Evolutionary conservation across 495 filamentous ascomycete genomes (phyloP).

Genomic region (Xylaria bambusicola): DNA sequence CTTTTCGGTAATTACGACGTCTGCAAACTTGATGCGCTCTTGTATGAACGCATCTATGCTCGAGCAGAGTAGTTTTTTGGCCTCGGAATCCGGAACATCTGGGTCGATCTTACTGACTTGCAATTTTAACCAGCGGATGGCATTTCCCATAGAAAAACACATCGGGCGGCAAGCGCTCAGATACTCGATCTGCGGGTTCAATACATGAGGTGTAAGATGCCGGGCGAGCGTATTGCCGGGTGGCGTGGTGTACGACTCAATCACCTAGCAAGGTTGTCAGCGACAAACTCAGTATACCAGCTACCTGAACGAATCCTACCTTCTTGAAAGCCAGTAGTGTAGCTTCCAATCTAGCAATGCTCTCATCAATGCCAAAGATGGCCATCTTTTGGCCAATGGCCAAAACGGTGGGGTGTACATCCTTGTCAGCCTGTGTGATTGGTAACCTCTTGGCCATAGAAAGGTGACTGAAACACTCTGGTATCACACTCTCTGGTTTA

Average conservation of each 20-base stretch:
- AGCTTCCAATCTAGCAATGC: constrained; percentile 82
- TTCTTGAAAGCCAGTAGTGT: constrained; percentile 87
- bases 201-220: constrained; percentile 85
- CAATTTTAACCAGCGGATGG: constrained; percentile 90
- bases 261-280: constrained; percentile 59
- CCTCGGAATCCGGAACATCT: constrained; percentile 70
- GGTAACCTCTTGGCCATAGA: constrained; percentile 75
- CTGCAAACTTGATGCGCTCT: constrained; percentile 84
- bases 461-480: constrained; percentile 80
- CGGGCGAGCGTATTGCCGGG: constrained; percentile 77
- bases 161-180: constrained; percentile 89
- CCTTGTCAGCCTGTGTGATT: constrained; percentile 75
- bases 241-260: constrained; percentile 88
- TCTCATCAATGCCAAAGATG: constrained; percentile 85
- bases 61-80: constrained; percentile 73
- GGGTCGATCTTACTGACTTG: constrained; percentile 85
- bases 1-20: constrained; percentile 76
- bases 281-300: background rate
- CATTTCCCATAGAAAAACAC: constrained; percentile 92
- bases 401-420: constrained; percentile 86
- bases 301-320: constrained; percentile 49
- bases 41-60: constrained; percentile 89
- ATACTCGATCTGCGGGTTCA: constrained; percentile 93
- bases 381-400: constrained; percentile 88
- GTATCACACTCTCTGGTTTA: constrained; percentile 68